Percentiles rank a stretch among this genome's conserved stretches.
phyloP scores from a whole-genome alignment of 2,329 filamentous ascomycete genomes.

The Lasiodiplodia citricola region DNA sequence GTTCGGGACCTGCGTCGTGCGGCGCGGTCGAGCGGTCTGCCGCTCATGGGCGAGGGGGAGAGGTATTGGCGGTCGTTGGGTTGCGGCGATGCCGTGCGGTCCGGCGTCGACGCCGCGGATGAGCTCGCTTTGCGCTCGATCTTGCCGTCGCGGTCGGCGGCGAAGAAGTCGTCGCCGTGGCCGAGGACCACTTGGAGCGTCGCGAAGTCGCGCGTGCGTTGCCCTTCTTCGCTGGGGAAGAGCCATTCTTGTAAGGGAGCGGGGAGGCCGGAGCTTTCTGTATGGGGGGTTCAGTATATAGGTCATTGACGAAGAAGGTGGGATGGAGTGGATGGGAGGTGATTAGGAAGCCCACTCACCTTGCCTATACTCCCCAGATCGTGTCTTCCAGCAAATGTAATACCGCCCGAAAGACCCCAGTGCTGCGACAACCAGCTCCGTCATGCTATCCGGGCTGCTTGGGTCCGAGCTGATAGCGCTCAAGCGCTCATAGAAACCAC shows the following conservation, averaged over 20 bases:
- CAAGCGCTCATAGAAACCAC: constrained; percentile 40
- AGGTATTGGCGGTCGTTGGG: constrained; percentile 27
- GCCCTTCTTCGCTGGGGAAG: constrained; percentile 36
- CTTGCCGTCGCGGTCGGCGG: constrained; percentile 45
- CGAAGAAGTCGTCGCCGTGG: constrained; percentile 47
- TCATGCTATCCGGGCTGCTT: constrained; percentile 40
- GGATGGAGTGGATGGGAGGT: background rate
- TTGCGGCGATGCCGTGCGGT: constrained; percentile 27
- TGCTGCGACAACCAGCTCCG: constrained; percentile 45
- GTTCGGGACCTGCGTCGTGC: constrained; percentile 37
- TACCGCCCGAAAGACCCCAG: constrained; percentile 48
- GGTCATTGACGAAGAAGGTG: background rate
- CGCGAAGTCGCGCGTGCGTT: constrained; percentile 37
- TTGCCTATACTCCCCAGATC: constrained; percentile 42
- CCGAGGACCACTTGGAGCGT: constrained; percentile 47
- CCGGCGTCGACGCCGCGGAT: constrained; percentile 25
- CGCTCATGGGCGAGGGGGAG: no score
- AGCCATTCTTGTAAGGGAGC: constrained; percentile 41
- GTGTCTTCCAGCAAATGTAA: constrained; percentile 48
- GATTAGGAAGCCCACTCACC: constrained; percentile 32
- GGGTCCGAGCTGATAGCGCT: constrained; percentile 40
- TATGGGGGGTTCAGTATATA: background rate
- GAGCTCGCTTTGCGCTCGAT: constrained; percentile 42
- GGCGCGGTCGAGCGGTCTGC: constrained; percentile 30
- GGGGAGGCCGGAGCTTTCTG: constrained; percentile 45